Conservation (phyloP, 1,139 yeast species). For the Nakaseomyces nivariensis region DNA sequence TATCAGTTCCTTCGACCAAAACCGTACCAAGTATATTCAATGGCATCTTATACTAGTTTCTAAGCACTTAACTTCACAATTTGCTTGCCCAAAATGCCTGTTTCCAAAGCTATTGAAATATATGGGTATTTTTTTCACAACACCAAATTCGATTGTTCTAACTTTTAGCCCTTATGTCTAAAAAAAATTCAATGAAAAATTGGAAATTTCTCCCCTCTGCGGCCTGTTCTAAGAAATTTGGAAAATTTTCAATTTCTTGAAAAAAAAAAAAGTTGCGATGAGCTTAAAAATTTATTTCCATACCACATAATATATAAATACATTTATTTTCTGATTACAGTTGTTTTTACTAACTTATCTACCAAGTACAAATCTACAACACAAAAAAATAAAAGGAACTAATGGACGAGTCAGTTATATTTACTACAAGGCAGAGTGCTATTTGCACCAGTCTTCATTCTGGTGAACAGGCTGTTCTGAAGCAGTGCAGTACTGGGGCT, state of each 20-base stretch:
- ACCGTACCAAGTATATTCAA: slow-evolving; percentile 62
- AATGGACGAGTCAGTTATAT: slow-evolving; percentile 28
- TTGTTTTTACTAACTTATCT: too few species aligned
- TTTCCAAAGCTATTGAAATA: too few species aligned
- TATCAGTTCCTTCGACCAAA: slow-evolving; percentile 59
- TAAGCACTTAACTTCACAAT: too few species aligned
- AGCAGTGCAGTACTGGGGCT: slow-evolving; percentile 31
- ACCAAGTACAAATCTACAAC: too few species aligned
- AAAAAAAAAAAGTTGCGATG: background rate
- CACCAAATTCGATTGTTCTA: too few species aligned
- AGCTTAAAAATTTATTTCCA: background rate
- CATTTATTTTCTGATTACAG: too few species aligned
- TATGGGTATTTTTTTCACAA: too few species aligned
- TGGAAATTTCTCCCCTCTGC: background rate
- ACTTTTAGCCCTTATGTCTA: too few species aligned
- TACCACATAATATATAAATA: too few species aligned
- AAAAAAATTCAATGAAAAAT: too few species aligned
- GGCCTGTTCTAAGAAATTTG: background rate
- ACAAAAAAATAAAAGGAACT: too few species aligned
- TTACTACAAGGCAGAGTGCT: slow-evolving; percentile 24
- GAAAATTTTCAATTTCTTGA: background rate
- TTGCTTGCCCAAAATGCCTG: too few species aligned
- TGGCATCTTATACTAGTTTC: slow-evolving; percentile 47
- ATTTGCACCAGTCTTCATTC: slow-evolving; percentile 24
- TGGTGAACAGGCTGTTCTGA: slow-evolving; percentile 23